These are phyloP conservation scores for Vaccinium darrowii DNA, from an alignment of 148 eudicot genomes.

Conservation along the genomic window DNA sequence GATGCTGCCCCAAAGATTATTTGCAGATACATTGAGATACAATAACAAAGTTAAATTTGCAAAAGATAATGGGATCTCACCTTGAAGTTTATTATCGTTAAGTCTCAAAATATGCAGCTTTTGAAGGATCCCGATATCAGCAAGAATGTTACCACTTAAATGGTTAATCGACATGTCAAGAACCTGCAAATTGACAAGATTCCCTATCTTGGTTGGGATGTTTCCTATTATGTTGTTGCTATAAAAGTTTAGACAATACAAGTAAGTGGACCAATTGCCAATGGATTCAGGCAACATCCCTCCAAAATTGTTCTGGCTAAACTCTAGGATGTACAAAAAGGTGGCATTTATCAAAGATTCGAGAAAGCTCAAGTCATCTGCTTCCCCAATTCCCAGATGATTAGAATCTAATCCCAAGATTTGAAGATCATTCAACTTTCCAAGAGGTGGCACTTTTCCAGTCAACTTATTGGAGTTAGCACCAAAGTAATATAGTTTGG, in stretches of 20 bases:
- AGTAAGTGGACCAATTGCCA: background rate
- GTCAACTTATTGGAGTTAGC: rapidly evolving
- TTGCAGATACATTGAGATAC: background rate
- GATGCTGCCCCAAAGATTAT: background rate
- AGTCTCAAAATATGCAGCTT: rapidly evolving
- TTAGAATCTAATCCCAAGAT: rapidly evolving
- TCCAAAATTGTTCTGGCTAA: rapidly evolving
- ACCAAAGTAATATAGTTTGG: background rate
- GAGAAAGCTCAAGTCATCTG: background rate
- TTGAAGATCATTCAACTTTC: background rate
- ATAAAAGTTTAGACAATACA: rapidly evolving
- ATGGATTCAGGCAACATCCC: background rate
- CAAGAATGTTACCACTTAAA: background rate
- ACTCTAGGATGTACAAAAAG: rapidly evolving
- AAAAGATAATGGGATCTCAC: slow-evolving; percentile 4
- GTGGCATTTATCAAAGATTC: background rate
- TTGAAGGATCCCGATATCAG: background rate
- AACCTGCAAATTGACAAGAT: background rate
- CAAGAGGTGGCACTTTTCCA: background rate
- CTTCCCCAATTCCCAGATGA: background rate
- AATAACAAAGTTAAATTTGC: background rate
- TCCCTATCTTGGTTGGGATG: background rate
- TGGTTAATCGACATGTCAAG: rapidly evolving
- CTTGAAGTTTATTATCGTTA: background rate
- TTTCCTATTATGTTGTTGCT: background rate